A percentile compares a stretch with the other conserved stretches of the same genome.
Conservation (phyloP, 2,329 filamentous ascomycete species). For the Neobulgaria alba region DNA sequence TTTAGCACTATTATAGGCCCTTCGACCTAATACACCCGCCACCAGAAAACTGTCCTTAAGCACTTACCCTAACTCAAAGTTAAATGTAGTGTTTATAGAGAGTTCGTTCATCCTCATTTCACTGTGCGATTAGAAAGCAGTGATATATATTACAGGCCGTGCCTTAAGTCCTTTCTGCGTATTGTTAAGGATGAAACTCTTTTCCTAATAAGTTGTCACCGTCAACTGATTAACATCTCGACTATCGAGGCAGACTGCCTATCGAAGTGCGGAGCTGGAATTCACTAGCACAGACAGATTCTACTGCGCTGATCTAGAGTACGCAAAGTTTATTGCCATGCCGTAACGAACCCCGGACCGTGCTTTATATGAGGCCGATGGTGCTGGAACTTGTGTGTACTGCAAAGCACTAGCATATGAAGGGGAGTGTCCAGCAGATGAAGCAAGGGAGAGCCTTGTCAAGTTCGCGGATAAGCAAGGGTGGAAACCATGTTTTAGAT, state of each 20-base stretch:
- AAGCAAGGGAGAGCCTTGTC: no score
- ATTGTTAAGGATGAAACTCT: conserved; percentile 18
- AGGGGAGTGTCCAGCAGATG: conserved; percentile 11
- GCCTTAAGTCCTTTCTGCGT: conserved; percentile 19
- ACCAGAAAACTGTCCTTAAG: conserved; percentile 15
- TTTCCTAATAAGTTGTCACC: conserved; percentile 19
- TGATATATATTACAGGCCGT: conserved; percentile 19
- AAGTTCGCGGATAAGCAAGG: conserved; percentile 12
- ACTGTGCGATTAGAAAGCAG: conserved; percentile 16
- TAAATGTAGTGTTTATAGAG: conserved; percentile 18
- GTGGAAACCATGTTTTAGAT: conserved; percentile 13
- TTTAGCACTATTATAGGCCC: conserved; percentile 12
- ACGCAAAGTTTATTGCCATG: conserved; percentile 13
- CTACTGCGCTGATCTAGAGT: conserved; percentile 15
- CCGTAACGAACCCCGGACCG: conserved; percentile 6
- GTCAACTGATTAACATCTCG: conserved; percentile 14
- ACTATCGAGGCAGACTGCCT: conserved; percentile 13
- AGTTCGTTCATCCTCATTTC: conserved; percentile 14
- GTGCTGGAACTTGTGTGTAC: conserved; percentile 9
- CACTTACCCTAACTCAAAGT: conserved; percentile 17
- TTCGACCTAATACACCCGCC: conserved; percentile 10
- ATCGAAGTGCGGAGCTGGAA: conserved; percentile 5
- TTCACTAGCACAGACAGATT: conserved; percentile 18
- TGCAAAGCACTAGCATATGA: conserved; percentile 9
- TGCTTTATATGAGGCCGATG: conserved; percentile 10